Evolutionary conservation across 2,329 filamentous ascomycete genomes (phyloP).

Genomic region (Colletotrichum zoysiae): DNA sequence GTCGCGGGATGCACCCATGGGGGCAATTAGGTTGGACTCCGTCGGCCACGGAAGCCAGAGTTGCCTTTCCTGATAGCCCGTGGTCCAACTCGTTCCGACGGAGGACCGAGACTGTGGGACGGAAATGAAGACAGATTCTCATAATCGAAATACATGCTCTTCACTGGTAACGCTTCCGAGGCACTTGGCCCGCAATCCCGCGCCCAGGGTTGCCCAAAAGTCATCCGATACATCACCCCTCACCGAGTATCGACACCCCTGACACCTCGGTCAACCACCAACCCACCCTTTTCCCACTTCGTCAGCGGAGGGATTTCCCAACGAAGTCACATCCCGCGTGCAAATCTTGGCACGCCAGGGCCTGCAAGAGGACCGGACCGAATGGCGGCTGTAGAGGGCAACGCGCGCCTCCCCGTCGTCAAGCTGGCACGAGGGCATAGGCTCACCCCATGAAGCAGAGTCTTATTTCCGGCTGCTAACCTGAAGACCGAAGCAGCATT

Average conservation of each 20-base stretch:
- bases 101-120: too few species aligned
- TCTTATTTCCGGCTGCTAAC: neutral
- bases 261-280: constrained; percentile 23
- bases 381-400: constrained; percentile 18
- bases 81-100: neutral
- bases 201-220: neutral
- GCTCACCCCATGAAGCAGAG: neutral
- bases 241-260: constrained; percentile 22
- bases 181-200: constrained; percentile 33
- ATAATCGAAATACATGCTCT: neutral
- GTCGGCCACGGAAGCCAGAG: neutral
- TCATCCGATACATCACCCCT: constrained; percentile 17
- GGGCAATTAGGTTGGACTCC: neutral
- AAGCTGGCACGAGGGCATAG: neutral
- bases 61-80: neutral
- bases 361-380: constrained; percentile 18
- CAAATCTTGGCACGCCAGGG: neutral
- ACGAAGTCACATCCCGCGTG: constrained; percentile 28
- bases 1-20: too few species aligned
- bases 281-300: constrained; percentile 1
- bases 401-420: neutral
- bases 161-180: neutral
- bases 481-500: neutral
- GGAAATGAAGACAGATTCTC: neutral
- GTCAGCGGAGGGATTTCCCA: constrained; percentile 28